Percentiles rank a stretch among this genome's conserved stretches.
These are phyloP conservation scores for Botryosphaeria dothidea DNA, from an alignment of 2,329 filamentous ascomycete species.

Conservation along the genomic window DNA sequence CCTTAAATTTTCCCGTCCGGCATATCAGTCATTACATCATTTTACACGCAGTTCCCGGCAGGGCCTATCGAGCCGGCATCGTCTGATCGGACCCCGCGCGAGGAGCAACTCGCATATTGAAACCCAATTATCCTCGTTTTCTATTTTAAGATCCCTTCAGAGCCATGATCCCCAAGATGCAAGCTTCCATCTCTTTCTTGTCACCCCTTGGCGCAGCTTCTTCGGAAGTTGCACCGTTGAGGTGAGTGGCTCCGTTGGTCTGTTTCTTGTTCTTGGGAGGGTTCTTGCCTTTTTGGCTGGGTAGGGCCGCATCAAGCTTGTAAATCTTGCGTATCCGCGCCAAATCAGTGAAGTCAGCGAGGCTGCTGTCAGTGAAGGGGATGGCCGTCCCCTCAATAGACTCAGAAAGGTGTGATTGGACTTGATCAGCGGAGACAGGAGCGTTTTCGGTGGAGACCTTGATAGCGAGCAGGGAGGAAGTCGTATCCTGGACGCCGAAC, in stretches of 20 bases:
- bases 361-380: slow-evolving; percentile 63
- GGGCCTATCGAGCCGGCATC: neutral
- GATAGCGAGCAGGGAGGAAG: slow-evolving; percentile 72
- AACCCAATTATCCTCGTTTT: neutral
- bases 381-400: slow-evolving; percentile 63
- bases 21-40: neutral
- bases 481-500: slow-evolving; percentile 76
- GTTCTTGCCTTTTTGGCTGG: slow-evolving; percentile 26
- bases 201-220: slow-evolving; percentile 43
- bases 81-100: neutral
- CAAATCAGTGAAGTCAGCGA: slow-evolving; percentile 46
- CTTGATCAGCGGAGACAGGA: slow-evolving; percentile 44
- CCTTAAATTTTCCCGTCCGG: neutral
- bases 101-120: neutral
- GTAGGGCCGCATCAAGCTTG: slow-evolving; percentile 68
- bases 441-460: slow-evolving; percentile 64
- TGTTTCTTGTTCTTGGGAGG: slow-evolving; percentile 34
- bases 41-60: neutral
- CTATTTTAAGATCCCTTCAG: slow-evolving; percentile 59
- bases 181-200: slow-evolving; percentile 63
- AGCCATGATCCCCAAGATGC: slow-evolving; percentile 76
- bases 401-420: slow-evolving; percentile 61
- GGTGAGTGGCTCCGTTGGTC: slow-evolving; percentile 20
- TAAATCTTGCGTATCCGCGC: slow-evolving; percentile 65
- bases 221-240: slow-evolving; percentile 2